Evolutionary conservation across 495 filamentous ascomycete genomes (phyloP), one percentile per base, ranked within the genome.

Genomic region (Haplographium delicatum): DNA sequence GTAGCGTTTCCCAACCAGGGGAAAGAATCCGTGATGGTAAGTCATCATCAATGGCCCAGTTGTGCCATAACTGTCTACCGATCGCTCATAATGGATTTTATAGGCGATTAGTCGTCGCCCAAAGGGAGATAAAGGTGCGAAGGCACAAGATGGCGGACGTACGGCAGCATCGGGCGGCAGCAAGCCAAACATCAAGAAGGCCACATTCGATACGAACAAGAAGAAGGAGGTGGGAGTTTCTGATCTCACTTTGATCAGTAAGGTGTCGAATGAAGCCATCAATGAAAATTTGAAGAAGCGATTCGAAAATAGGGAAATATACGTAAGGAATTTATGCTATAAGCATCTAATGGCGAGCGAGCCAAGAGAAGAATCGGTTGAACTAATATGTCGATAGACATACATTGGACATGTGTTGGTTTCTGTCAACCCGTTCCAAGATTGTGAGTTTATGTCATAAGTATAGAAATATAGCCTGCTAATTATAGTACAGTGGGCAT

Each of bases 341-440:
- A n/a, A n/a, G n/a, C n/a, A n/a, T n/a, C n/a, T n/a, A n/a, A n/a
- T n/a, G n/a, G n/a, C n/a, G n/a, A n/a, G n/a, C n/a, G n/a, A n/a
- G n/a, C n/a, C n/a, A n/a, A n/a, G n/a, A n/a, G n/a, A n/a, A n/a
- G n/a, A n/a, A n/a, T n/a, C n/a, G n/a, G n/a, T n/a, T n/a, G 59
- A 46, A 60, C 53, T 51, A 23, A 54, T 28, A 23, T 63, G 13
- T 50, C 58, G 41, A 53, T 56, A 89, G 84, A 99, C 94, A 49
- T 99, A 99, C 72, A 99, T 99, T 63, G 94, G 94, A 69, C 91
- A 97, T 88, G 94, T 99, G 67, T 68, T 99, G 76, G 94, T 99
- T 56, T 97, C 94, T 23, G 94, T 99, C 69, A 99, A 99, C 70
- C 94, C 94, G 37, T 99, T 99, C 69, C 83, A 87, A 64, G 94